Evolutionary conservation across 352 stramenopile genomes (phyloP), one percentile per base, ranked within the genome.

Genomic region (Pythium angustatum): DNA sequence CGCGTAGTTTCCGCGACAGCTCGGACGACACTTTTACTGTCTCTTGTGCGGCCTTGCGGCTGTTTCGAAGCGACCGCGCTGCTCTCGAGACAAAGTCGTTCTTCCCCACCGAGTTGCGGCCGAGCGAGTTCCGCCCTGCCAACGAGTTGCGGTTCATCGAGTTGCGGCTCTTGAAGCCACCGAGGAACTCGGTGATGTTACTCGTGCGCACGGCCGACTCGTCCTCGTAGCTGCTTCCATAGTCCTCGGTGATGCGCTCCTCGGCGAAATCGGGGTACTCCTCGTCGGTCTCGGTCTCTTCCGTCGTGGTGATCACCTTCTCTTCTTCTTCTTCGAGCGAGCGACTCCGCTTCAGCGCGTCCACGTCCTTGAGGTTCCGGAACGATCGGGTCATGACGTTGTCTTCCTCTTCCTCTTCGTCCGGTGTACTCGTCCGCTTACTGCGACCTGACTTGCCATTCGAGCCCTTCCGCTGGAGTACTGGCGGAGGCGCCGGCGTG

Each of bases 181-280:
- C 71, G 0, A 78, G 44, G 50, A 78, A 78, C 1, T 71, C 71
- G 11, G 71, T 60, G 26, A 78, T 67, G 58, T 76, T 76, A 55
- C 61, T 73, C 1, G 40, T 54, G 11, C 66, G 66, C n/a, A 55
- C 43, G n/a, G 41, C 28, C 26, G 55, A 43, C 3, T 69, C 66
- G n/a, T 73, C 58, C 26, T 73, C 60, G 34, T 73, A 65, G 49
- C 57, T 66, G 47, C 56, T 69, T 5, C 55, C 60, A 19, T 51
- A 54, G 38, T 69, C 59, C 15, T 69, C 56, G 0, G 54, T 73
- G 7, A 34, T 17, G 14, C 64, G 64, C 22, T 66, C 56, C 5
- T 65, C 56, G 22, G 41, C 28, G 45, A 43, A 59, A 28, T 69
- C 60, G 3, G 56, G 56, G 40, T 64, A 73, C 31, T 73, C 66